These are phyloP conservation scores for Chlamydomonas reinhardtii DNA, from an alignment of 163 green algal genomes.

Conservation along the genomic window DNA sequence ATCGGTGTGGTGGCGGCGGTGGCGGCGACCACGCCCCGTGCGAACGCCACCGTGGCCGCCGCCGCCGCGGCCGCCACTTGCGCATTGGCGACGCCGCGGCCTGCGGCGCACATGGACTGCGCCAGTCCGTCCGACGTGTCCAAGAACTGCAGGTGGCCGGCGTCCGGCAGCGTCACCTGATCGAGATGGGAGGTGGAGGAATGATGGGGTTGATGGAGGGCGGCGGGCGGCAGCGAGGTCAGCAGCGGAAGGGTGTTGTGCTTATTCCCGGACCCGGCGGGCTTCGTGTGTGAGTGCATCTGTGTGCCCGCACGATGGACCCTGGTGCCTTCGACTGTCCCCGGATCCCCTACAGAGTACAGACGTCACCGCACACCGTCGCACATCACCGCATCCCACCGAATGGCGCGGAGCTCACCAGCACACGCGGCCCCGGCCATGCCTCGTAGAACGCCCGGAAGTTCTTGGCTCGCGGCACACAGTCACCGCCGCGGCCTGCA, in stretches of 20 bases:
- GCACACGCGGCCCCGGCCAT: background rate
- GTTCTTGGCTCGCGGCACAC: conserved; percentile 7
- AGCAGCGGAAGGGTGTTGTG: no score
- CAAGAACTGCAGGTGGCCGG: conserved; percentile 40
- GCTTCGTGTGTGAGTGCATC: no score
- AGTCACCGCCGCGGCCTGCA: conserved; percentile 14
- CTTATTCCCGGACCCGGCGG: no score
- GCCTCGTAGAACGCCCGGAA: conserved; percentile 12
- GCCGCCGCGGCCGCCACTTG: background rate
- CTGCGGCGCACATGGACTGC: conserved; percentile 19
- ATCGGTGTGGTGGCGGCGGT: no score
- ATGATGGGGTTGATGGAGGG: background rate
- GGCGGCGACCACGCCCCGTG: background rate
- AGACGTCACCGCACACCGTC: background rate
- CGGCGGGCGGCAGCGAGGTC: no score
- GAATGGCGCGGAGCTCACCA: conserved; percentile 9
- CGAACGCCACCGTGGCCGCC: background rate
- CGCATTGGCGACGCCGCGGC: background rate
- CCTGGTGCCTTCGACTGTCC: no score
- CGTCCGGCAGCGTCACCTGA: conserved; percentile 27
- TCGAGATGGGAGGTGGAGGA: background rate
- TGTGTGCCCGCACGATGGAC: no score
- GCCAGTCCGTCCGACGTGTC: background rate
- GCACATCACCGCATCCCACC: no score
- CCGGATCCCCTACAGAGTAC: no score